phyloP scores from a whole-genome alignment of 2,329 filamentous ascomycete genomes.

The Thyridium curvatum region DNA sequence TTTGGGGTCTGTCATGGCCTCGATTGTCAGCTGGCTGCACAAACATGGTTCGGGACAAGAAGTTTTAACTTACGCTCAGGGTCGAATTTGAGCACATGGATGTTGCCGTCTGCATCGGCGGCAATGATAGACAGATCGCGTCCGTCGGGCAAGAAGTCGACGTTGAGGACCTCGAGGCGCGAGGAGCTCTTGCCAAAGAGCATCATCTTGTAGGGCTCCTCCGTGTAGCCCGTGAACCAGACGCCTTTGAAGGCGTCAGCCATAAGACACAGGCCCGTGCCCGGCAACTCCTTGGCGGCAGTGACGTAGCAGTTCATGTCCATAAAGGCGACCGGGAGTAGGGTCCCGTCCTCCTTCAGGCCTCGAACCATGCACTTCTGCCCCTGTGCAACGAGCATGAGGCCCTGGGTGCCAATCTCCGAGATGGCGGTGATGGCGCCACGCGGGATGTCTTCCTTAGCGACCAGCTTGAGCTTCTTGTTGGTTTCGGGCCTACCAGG shows the following conservation, averaged over 20 bases:
- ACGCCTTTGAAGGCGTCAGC: conserved; percentile 89
- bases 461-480: conserved; percentile 76
- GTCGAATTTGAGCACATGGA: conserved; percentile 90
- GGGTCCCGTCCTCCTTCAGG: conserved; percentile 87
- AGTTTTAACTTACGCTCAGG: conserved; percentile 67
- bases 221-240: conserved; percentile 94
- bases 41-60: too few species aligned
- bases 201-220: conserved; percentile 94
- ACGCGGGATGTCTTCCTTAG: conserved; percentile 84
- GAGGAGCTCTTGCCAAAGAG: conserved; percentile 83
- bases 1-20: conserved; percentile 65
- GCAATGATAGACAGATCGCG: conserved; percentile 77
- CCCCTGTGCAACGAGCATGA: conserved; percentile 84
- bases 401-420: conserved; percentile 78
- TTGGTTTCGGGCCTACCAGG: conserved; percentile 81
- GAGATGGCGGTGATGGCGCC: conserved; percentile 85
- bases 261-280: conserved; percentile 80
- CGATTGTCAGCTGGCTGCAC: neutral
- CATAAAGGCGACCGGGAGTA: conserved; percentile 93
- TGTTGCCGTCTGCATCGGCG: conserved; percentile 75
- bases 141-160: conserved; percentile 84
- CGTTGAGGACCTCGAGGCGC: conserved; percentile 69
- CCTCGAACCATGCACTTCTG: conserved; percentile 97
- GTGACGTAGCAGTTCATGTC: conserved; percentile 95
- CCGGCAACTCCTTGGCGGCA: conserved; percentile 73